A percentile compares a stretch with the other conserved stretches of the same genome.
These are phyloP conservation scores for Vitellaria paradoxa DNA, from an alignment of 179 eudicot species.

Conservation along the genomic window DNA sequence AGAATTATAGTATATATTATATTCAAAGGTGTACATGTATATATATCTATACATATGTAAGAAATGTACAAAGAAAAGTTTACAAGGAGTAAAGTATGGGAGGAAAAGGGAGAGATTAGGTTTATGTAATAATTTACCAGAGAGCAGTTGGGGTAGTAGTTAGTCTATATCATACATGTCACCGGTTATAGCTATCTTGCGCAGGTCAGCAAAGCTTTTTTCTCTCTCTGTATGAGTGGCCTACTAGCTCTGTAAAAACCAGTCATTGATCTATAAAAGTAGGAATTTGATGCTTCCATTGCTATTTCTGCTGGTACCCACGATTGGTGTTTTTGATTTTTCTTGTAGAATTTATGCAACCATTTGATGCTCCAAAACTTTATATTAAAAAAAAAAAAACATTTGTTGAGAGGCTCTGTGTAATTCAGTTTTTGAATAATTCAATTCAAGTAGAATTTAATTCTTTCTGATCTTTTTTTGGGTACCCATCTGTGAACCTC, in stretches of 20 bases:
- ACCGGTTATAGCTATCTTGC: conserved; percentile 39
- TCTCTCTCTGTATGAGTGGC: conserved; percentile 19
- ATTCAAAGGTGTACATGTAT: conserved; percentile 3
- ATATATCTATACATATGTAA: neutral
- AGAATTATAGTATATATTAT: neutral
- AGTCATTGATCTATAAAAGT: conserved; percentile 29
- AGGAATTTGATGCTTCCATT: conserved; percentile 39
- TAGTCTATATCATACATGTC: conserved; percentile 48
- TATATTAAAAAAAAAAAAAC: too few species aligned
- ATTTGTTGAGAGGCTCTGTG: conserved; percentile 13
- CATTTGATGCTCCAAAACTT: conserved; percentile 34
- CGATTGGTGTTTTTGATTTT: conserved; percentile 30
- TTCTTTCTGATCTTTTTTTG: conserved; percentile 33
- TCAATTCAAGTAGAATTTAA: conserved; percentile 34
- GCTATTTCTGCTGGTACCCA: conserved; percentile 40
- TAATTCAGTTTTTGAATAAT: conserved; percentile 12
- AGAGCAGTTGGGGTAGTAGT: conserved; percentile 69
- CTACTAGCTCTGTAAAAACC: neutral
- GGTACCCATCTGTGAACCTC: conserved; percentile 33
- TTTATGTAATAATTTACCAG: conserved; percentile 48
- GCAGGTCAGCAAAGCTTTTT: conserved; percentile 45
- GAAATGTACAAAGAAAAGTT: neutral
- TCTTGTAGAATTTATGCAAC: conserved; percentile 30
- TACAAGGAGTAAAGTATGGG: conserved; percentile 18
- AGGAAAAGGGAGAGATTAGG: conserved; percentile 28